These are phyloP conservation scores for Sarocladiaceae sp. DNA, from an alignment of 2,329 filamentous ascomycete species.

Conservation along the genomic window DNA sequence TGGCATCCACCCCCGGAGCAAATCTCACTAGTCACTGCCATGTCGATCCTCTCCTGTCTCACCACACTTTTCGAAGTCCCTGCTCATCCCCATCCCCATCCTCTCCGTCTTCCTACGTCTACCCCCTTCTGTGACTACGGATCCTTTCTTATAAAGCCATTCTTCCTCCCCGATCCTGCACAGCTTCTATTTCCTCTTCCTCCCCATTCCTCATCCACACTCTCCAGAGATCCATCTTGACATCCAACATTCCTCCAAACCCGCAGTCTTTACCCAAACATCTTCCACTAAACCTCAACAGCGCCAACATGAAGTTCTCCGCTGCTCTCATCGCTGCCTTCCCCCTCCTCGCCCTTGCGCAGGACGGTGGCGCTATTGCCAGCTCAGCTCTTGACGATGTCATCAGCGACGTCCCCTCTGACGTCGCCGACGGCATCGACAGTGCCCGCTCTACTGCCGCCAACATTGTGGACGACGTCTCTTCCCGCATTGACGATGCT, in stretches of 20 bases:
- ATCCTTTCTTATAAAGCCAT: conserved; percentile 4
- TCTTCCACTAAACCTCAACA: conserved; percentile 8
- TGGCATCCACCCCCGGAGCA: conserved; percentile 5
- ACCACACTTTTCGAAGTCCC: not conserved
- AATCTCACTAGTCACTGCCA: not conserved
- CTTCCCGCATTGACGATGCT: conserved; percentile 10
- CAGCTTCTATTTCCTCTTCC: not conserved
- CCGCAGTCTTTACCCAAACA: not conserved
- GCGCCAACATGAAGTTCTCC: conserved; percentile 31
- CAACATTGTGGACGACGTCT: conserved; percentile 13
- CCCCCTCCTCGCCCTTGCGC: conserved; percentile 22
- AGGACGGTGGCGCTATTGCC: conserved; percentile 12
- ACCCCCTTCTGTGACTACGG: not conserved
- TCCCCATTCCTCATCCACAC: not conserved
- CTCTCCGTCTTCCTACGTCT: not conserved
- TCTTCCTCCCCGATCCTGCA: not conserved
- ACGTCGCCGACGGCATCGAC: conserved; percentile 8
- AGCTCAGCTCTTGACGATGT: conserved; percentile 12
- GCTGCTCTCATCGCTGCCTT: conserved; percentile 21
- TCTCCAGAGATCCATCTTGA: not conserved
- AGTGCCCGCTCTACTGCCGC: conserved; percentile 11
- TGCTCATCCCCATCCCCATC: not conserved
- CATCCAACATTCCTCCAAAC: not conserved
- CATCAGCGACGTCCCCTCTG: conserved; percentile 10
- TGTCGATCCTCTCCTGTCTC: conserved; percentile 4